Percentiles rank a stretch among this genome's conserved stretches.
These are phyloP conservation scores for Acanthamoeba rhysodes DNA, from an alignment of 208 protist genomes.

Conservation along the genomic window DNA sequence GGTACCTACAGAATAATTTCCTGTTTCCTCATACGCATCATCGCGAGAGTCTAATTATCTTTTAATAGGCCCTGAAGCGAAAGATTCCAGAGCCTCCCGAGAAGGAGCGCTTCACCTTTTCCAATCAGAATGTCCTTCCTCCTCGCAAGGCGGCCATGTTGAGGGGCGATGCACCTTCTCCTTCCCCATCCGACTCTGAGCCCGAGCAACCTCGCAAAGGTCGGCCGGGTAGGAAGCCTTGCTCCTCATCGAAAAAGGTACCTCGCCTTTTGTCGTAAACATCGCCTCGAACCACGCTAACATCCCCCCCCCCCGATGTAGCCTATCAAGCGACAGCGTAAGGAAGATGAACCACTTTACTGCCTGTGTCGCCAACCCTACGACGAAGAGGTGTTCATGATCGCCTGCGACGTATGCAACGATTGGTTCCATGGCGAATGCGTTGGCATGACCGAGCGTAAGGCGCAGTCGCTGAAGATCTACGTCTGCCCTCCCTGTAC, in stretches of 20 bases:
- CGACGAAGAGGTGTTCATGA: constrained; percentile 83
- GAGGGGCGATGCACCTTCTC: not conserved
- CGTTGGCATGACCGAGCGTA: constrained; percentile 79
- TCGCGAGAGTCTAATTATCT: not conserved
- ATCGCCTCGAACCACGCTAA: too few relatives aligned
- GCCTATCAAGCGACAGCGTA: not conserved
- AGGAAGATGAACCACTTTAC: constrained; percentile 71
- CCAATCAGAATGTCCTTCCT: not conserved
- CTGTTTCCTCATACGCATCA: not conserved
- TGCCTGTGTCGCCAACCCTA: constrained; percentile 79
- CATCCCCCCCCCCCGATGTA: not conserved
- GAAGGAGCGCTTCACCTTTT: not conserved
- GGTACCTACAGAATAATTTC: not conserved
- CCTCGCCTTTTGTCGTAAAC: not conserved
- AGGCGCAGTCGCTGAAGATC: constrained; percentile 77
- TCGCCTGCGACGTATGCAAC: constrained; percentile 82
- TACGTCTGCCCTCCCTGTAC: constrained; percentile 83
- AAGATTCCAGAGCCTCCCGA: not conserved
- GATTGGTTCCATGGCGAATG: constrained; percentile 86
- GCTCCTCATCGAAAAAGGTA: not conserved
- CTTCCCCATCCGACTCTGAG: not conserved
- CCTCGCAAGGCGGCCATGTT: not conserved
- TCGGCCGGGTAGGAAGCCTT: not conserved
- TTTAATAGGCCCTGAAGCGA: not conserved
- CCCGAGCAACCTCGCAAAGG: not conserved